These are phyloP conservation scores for Nemania diffusa DNA, from an alignment of 2,329 filamentous ascomycete genomes.

Conservation along the genomic window DNA sequence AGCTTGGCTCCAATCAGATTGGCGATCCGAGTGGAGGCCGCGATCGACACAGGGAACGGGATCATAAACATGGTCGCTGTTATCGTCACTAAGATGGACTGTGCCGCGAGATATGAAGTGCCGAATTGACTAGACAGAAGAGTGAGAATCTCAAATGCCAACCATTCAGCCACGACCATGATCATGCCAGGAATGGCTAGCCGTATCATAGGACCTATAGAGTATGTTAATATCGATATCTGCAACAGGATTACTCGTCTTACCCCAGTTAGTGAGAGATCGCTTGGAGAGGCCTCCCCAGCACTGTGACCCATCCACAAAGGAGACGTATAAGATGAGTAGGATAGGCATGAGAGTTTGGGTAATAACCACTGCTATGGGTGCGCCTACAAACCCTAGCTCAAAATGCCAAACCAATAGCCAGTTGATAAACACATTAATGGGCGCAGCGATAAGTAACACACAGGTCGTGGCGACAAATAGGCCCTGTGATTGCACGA, in stretches of 20 bases:
- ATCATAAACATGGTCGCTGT: constrained; percentile 87
- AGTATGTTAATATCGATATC: constrained; percentile 24
- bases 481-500: constrained; percentile 82
- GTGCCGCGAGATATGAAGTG: constrained; percentile 82
- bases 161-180: constrained; percentile 94
- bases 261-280: constrained; percentile 77
- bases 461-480: constrained; percentile 85
- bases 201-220: constrained; percentile 76
- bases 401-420: constrained; percentile 77
- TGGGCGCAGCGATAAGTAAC: constrained; percentile 77
- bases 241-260: constrained; percentile 28
- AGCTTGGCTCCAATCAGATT: constrained; percentile 91
- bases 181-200: constrained; percentile 89
- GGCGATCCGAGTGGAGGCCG: constrained; percentile 86
- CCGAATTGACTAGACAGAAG: constrained; percentile 84
- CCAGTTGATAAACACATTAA: constrained; percentile 83
- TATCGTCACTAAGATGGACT: constrained; percentile 84
- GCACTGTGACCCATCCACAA: constrained; percentile 77
- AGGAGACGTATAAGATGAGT: constrained; percentile 79
- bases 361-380: constrained; percentile 79
- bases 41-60: constrained; percentile 90
- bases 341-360: constrained; percentile 78
- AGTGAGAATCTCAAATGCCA: constrained; percentile 92
- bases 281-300: constrained; percentile 82
- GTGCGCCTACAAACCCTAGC: constrained; percentile 79